Base-by-base conservation (phyloP, 352 stramenopile species). In the Globisporangium cederbergense region DNA sequence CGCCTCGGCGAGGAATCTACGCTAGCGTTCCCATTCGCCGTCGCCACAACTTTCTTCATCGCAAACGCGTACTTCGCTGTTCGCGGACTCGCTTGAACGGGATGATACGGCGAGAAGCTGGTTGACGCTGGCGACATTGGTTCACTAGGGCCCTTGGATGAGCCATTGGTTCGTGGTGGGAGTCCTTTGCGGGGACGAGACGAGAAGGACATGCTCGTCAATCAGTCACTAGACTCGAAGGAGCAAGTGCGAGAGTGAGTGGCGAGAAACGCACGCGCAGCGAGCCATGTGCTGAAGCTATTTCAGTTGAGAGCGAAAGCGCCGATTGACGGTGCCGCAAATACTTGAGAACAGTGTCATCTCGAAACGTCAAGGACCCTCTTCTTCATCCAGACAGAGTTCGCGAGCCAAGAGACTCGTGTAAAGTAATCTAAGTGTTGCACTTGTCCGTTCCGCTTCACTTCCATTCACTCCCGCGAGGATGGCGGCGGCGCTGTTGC, bases 401-500 rank as follows among this genome's bases (percentile, higher is more conserved):
- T 28, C 25, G 25, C 25, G 25, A 28, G 25, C 25, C 4, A 52
- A 32, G 20, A 28, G 10, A 18, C 20, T 7, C 53, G 36, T 22
- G 34, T 18, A 3, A 58, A 58, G 52, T 14, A n/a, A 58, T 16
- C 22, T 16, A 28, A 28, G 25, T 28, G 25, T 28, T 28, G 25
- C 25, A 28, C 25, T 28, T 28, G 25, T 28, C 25, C 25, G 25
- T 28, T 28, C 25, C 25, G 2, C 25, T 28, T 28, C 25, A 28
- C 25, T 28, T 28, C 25, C 25, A 28, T 28, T 28, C 25, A 28
- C 25, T 28, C 25, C 25, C 25, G 2, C 25, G 25, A 51, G 11
- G 32, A 89, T 88, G 76, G 74, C 83, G 49, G 81, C 78, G 28
- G 81, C 81, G 49, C 72, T 90, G 69, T 52, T 74, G 59, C 81